A percentile compares a stretch with the other conserved stretches of the same genome.
Evolutionary conservation across 2,329 filamentous ascomycete species (phyloP).

Genomic region (Diaporthe batatas): DNA sequence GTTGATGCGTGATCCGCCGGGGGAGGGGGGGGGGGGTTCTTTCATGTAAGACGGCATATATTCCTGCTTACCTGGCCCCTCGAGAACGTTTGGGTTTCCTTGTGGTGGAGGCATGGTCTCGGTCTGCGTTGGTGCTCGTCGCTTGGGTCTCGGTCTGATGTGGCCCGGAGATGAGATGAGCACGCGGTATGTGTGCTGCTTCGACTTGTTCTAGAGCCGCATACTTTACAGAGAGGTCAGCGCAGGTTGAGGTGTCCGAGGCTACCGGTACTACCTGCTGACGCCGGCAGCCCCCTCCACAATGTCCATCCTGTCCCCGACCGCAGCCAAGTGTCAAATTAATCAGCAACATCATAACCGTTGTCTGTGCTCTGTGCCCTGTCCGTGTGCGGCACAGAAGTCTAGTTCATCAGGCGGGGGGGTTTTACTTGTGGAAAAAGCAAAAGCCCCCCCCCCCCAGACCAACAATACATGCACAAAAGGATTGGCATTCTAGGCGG

Average conservation of each 20-base stretch:
- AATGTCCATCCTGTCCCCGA: background rate
- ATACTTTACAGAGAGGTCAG: background rate
- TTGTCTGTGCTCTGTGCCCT: no score
- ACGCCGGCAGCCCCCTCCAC: background rate
- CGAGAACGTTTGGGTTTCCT: conserved; percentile 27
- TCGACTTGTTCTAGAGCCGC: conserved; percentile 1
- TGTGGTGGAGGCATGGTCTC: conserved; percentile 32
- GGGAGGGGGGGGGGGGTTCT: no score
- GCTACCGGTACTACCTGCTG: background rate
- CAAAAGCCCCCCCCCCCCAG: background rate
- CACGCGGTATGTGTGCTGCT: background rate
- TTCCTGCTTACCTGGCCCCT: conserved; percentile 29
- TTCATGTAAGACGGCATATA: background rate
- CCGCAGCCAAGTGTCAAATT: background rate
- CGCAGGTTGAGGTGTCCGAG: background rate
- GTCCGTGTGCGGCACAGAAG: background rate
- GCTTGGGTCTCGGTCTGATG: background rate
- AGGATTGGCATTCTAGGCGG: background rate
- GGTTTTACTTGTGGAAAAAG: background rate
- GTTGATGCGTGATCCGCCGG: no score
- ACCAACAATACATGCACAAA: background rate
- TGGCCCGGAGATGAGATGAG: background rate
- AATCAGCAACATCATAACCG: conserved; percentile 14
- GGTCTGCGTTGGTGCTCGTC: background rate
- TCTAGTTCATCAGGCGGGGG: background rate